Conservation (phyloP, 2,329 filamentous ascomycete species). For the Thelonectria blattea region DNA sequence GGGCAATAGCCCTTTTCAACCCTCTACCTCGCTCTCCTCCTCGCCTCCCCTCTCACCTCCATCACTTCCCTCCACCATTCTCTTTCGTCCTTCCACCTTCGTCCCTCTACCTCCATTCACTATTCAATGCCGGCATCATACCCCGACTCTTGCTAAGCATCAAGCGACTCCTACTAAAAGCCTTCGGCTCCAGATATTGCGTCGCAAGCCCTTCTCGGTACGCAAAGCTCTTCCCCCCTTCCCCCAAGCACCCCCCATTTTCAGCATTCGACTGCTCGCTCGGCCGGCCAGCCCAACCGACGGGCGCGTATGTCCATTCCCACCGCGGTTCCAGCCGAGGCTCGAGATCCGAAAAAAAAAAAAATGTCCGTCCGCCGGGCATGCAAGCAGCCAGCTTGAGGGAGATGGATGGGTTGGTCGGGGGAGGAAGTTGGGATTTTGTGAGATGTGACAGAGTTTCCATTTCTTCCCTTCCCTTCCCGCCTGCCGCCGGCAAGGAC, state of each 20-base stretch:
- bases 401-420: background rate
- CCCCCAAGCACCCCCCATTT: background rate
- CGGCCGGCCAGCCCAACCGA: background rate
- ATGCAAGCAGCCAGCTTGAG: constrained; percentile 8
- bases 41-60: background rate
- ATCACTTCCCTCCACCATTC: background rate
- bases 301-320: background rate
- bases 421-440: background rate
- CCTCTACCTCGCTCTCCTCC: background rate
- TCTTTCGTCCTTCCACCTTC: constrained; percentile 3
- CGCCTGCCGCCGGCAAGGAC: constrained; percentile 29
- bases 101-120: background rate
- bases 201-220: background rate
- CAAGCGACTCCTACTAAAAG: background rate
- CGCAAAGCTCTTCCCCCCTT: background rate
- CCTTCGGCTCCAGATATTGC: background rate
- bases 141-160: background rate
- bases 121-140: background rate
- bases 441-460: constrained; percentile 29
- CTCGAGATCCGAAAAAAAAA: no score
- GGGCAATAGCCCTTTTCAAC: background rate
- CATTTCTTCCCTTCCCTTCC: background rate
- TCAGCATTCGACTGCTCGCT: no score
- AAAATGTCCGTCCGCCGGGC: no score
- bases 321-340: background rate